Conservation (phyloP, 108 stramenopile genomes). For the Cylindrotheca fusiformis region DNA sequence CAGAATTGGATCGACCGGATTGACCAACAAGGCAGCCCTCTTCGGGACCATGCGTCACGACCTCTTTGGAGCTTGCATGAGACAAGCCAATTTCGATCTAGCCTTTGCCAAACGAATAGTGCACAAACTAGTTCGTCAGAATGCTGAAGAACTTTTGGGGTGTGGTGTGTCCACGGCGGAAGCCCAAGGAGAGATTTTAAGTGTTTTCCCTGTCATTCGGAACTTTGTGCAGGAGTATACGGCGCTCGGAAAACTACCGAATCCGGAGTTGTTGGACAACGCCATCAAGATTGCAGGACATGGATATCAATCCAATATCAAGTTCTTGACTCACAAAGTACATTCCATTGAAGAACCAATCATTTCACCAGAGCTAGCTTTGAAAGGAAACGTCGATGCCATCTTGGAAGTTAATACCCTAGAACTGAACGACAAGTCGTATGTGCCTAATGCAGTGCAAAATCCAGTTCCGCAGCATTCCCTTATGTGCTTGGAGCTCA, state of each 20-base stretch:
- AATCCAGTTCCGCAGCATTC: conserved; percentile 1
- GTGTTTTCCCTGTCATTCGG: conserved; percentile 61
- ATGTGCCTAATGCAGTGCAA: background rate
- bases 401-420: conserved; percentile 56
- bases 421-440: background rate
- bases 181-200: conserved; percentile 58
- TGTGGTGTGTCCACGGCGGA: conserved; percentile 55
- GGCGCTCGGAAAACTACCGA: conserved; percentile 11
- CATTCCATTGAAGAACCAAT: conserved; percentile 68
- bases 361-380: conserved; percentile 70
- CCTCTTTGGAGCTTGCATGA: conserved; percentile 73
- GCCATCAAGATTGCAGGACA: conserved; percentile 27
- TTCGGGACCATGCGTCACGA: conserved; percentile 83
- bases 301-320: conserved; percentile 25
- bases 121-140: conserved; percentile 53
- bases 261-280: background rate
- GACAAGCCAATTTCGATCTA: conserved; percentile 45
- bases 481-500: conserved; percentile 76
- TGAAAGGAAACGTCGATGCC: conserved; percentile 83
- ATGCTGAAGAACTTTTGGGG: conserved; percentile 62
- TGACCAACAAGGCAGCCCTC: conserved; percentile 57
- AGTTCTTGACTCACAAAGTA: conserved; percentile 34
- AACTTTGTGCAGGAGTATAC: conserved; percentile 59
- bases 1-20: conserved; percentile 67
- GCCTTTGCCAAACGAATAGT: conserved; percentile 37